These are phyloP conservation scores for Pichia kluyveri DNA, from an alignment of 805 yeast genomes.

Conservation along the genomic window DNA sequence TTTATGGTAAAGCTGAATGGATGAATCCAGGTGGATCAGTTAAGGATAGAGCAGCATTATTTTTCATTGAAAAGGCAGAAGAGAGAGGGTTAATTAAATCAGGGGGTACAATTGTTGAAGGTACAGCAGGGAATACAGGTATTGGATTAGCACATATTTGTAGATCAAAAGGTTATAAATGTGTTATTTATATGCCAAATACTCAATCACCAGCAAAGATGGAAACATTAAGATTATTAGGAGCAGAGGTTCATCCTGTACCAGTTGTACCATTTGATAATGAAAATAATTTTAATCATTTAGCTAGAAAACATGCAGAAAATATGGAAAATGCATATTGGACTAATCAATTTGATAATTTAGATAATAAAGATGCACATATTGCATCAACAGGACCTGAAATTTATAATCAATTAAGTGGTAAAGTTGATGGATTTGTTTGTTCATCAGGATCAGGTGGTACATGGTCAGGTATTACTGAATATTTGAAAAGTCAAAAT, in stretches of 20 bases:
- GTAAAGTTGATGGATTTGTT: slow-evolving; percentile 79
- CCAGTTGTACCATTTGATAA: slow-evolving; percentile 80
- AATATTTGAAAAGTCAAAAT: slow-evolving; percentile 64
- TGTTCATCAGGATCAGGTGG: slow-evolving; percentile 95
- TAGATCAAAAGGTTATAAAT: slow-evolving; percentile 73
- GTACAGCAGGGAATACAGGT: slow-evolving; percentile 96
- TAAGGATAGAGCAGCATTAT: slow-evolving; percentile 84
- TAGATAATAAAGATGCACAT: slow-evolving; percentile 83
- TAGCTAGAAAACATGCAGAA: slow-evolving; percentile 81
- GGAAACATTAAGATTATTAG: slow-evolving; percentile 62
- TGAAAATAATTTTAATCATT: slow-evolving; percentile 81
- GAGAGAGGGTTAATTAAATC: slow-evolving; percentile 50
- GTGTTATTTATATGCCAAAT: slow-evolving; percentile 87
- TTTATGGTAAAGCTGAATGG: slow-evolving; percentile 86
- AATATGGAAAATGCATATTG: slow-evolving; percentile 69
- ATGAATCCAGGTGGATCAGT: slow-evolving; percentile 94
- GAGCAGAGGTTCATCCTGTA: slow-evolving; percentile 84
- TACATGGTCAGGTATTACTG: slow-evolving; percentile 78
- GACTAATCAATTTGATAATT: slow-evolving; percentile 92
- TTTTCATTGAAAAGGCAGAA: slow-evolving; percentile 72
- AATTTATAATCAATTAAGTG: slow-evolving; percentile 77
- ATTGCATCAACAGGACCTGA: slow-evolving; percentile 90
- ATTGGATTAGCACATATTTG: slow-evolving; percentile 82
- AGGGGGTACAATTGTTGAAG: slow-evolving; percentile 87
- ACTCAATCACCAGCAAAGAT: slow-evolving; percentile 79